Base-by-base conservation (phyloP, 257 asterid species). In the Ehretia macrophylla region DNA sequence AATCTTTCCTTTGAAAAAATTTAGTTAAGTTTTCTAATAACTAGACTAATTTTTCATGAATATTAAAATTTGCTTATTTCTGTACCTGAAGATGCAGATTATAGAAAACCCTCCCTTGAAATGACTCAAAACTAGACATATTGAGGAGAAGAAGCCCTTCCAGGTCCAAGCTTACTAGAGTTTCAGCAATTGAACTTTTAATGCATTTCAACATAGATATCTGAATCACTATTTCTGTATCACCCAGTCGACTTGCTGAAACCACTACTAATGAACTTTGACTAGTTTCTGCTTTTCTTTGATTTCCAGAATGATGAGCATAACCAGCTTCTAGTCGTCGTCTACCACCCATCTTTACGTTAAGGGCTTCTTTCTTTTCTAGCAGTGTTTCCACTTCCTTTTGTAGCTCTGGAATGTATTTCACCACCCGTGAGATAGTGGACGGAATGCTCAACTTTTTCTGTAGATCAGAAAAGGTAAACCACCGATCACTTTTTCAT, bases 371-470 rank as follows among this genome's bases (percentile, higher is more conserved):
- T 39, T 68, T 86, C 77, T 67, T 78, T 12, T 75, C 52, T 11
- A 19, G 39, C 14, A 83, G 66, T 37, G 64, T 71, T 17, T 79
- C 82, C n/a, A 84, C 71, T 73, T 88, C 85, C 38, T 77, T 78
- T 63, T 75, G 90, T 40, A 85, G 69, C 74, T 85, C 97, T 0
- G 94, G 94, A n/a, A 88, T 82, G 91, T 86, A 86, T 65, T 84
- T 83, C 37, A 81, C 35, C 63, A 77, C 94, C 8, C 74, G 68
- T 6, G 87, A 80, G 10, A 88, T 74, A 4, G 94, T 88, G 5
- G 69, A 60, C 0, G 91, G 91, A 60, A 88, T 82, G 75, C 95
- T 88, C 23, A 82, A 22, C 42, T 82, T 83, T 58, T 58, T 86
- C 95, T 88, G 83, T 51, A 12, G 4, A 27, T 27, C 35, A 27